Base-by-base conservation (phyloP, 257 asterid species). In the Fraxinus excelsior region DNA sequence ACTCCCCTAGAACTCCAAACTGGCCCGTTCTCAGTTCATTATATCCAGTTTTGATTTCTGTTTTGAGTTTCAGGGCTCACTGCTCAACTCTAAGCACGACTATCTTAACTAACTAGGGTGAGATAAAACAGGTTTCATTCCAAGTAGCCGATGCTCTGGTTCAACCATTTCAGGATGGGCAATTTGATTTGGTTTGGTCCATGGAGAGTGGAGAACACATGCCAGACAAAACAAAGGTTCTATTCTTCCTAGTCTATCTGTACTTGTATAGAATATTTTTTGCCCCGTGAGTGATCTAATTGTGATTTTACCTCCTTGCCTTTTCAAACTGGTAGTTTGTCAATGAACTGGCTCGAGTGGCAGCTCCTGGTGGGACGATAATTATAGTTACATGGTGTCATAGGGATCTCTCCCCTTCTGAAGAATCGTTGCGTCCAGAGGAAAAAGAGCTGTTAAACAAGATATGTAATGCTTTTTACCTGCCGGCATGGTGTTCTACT, bases 121-220 rank as follows among this genome's bases (percentile, higher is more conserved):
- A 74, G 69, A 72, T 72, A 67, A 73, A 32, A 60, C 92, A 95
- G 97, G 97, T 84, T 42, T 87, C 92, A 6, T 96, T 93, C 83
- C 90, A 89, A 93, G 98, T 96, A 38, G 97, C 98, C 10, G 99
- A 96, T 79, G 99, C 99, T 14, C 74, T 96, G 82, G 90, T 91
- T 84, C 99, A 96, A 74, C 99, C 99, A 12, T 96, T 96, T 84
- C 87, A 93, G 10, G 97, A 91, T 83, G 94, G 95, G 14, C 72
- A 90, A 74, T 96, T 90, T 35, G 95, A 96, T 86, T 53, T 96
- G 81, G 97, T 91, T 76, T 93, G 99, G 99, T 96, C 99, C 76
- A 90, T 96, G 99, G 99, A 96, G 90, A 96, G 99, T 74, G 99
- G 98, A 18, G 99, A 96, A 83, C 99, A 96, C 91, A 96, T 96